A percentile compares a stretch with the other conserved stretches of the same genome.
phyloP scores from a whole-genome alignment of 2,329 filamentous ascomycete genomes.

The Aspergillus sojae region DNA sequence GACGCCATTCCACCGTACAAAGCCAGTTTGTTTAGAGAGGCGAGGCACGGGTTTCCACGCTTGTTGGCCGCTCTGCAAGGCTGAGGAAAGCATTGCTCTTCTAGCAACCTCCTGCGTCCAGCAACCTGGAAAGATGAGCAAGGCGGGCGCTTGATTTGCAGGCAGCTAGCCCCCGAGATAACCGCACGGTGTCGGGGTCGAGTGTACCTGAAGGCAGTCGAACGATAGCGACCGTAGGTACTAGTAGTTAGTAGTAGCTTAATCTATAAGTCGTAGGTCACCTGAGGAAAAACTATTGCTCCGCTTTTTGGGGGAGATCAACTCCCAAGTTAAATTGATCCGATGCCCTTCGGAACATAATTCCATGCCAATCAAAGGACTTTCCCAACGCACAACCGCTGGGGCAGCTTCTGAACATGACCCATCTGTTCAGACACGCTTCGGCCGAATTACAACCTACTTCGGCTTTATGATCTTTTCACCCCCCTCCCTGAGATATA shows the following conservation, averaged over 20 bases:
- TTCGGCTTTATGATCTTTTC: not conserved
- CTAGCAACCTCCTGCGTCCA: not conserved
- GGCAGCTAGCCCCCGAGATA: too few species aligned
- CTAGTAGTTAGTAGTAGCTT: not conserved
- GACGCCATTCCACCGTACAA: not conserved
- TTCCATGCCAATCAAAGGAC: not conserved
- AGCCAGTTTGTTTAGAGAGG: not conserved
- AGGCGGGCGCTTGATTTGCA: not conserved
- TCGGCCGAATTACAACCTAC: not conserved
- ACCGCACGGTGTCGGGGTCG: not conserved
- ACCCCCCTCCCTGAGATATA: not conserved
- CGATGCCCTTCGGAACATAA: not conserved
- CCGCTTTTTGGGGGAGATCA: not conserved
- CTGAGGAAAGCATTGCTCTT: not conserved
- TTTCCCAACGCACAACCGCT: not conserved
- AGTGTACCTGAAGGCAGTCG: not conserved
- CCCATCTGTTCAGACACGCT: not conserved
- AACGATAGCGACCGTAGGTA: not conserved
- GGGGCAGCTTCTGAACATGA: not conserved
- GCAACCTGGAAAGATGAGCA: not conserved
- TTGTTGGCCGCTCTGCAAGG: not conserved
- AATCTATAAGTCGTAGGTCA: not conserved
- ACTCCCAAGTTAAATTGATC: not conserved
- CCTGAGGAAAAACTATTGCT: slow-evolving; percentile 5
- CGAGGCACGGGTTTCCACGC: not conserved